Evolutionary conservation across 352 stramenopile genomes (phyloP).

Genomic region (Thalassiosira mediterranea): DNA sequence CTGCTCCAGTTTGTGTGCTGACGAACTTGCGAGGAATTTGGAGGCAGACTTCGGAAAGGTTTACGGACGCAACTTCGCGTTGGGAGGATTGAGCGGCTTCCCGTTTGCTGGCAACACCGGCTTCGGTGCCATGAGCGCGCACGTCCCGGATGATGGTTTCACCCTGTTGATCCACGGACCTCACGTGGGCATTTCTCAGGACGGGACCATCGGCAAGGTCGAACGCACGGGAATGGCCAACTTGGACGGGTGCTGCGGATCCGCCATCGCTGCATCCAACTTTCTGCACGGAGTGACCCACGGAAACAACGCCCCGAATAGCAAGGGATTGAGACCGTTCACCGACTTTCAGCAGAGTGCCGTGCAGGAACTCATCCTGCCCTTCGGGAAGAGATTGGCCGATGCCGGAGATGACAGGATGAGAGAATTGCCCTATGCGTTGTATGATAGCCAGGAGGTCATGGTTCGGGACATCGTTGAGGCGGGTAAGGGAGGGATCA

Average conservation of each 20-base stretch:
- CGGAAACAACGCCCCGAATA: constrained; percentile 9
- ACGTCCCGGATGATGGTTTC: constrained; percentile 66
- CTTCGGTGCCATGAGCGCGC: constrained; percentile 62
- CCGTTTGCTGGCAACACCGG: constrained; percentile 57
- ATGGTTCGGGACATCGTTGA: constrained; percentile 59
- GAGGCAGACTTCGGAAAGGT: constrained; percentile 51
- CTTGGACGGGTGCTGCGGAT: constrained; percentile 61
- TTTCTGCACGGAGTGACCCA: constrained; percentile 34
- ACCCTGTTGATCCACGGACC: constrained; percentile 64
- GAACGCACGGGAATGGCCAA: constrained; percentile 49
- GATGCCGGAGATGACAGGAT: constrained; percentile 49
- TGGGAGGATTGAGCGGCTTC: constrained; percentile 63
- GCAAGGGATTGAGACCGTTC: constrained; percentile 23
- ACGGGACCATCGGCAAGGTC: constrained; percentile 64
- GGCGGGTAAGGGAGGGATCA: constrained; percentile 27
- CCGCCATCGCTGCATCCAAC: constrained; percentile 53
- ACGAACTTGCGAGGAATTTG: constrained; percentile 58
- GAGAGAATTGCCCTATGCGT: constrained; percentile 61
- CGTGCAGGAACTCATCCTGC: constrained; percentile 31
- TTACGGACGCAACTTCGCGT: constrained; percentile 60
- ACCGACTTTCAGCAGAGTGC: constrained; percentile 44
- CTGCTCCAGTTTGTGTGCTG: constrained; percentile 58
- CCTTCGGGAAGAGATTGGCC: constrained; percentile 50
- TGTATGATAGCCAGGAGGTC: constrained; percentile 57
- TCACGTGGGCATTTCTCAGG: constrained; percentile 61